A percentile compares a stretch with the other conserved stretches of the same genome.
These are phyloP conservation scores for Emydomyces testavorans DNA, from an alignment of 2,329 filamentous ascomycete species.

Conservation along the genomic window DNA sequence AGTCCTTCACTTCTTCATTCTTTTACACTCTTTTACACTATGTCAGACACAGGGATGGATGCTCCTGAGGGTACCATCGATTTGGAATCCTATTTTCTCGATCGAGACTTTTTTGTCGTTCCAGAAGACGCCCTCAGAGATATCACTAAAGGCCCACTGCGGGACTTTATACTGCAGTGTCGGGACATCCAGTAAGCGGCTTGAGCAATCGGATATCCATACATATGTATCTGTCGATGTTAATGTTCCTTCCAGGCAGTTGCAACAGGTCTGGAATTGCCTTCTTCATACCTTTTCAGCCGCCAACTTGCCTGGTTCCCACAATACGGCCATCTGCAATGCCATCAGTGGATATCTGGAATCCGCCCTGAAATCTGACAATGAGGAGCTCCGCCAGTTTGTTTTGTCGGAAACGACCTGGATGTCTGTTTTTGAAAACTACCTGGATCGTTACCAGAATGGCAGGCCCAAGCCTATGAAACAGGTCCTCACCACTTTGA, in stretches of 20 bases:
- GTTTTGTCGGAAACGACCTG: constrained; percentile 28
- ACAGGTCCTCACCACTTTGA: constrained; percentile 34
- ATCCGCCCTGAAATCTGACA: constrained; percentile 25
- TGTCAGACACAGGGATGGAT: neutral
- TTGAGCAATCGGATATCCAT: neutral
- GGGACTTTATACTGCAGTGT: constrained; percentile 9
- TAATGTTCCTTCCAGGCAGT: constrained; percentile 7
- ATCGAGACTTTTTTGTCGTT: constrained; percentile 2
- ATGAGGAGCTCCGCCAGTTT: constrained; percentile 25
- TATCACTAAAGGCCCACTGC: constrained; percentile 14
- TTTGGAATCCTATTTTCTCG: neutral
- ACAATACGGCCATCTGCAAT: constrained; percentile 36
- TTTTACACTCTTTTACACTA: neutral
- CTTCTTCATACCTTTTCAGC: constrained; percentile 33
- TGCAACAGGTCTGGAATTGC: constrained; percentile 30
- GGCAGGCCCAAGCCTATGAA: constrained; percentile 36
- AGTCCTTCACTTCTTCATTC: neutral
- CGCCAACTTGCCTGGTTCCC: constrained; percentile 28
- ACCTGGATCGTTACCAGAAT: constrained; percentile 33
- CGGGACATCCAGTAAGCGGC: constrained; percentile 12
- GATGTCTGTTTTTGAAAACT: constrained; percentile 32
- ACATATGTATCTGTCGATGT: neutral
- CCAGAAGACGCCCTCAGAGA: constrained; percentile 9
- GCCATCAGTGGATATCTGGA: constrained; percentile 36
- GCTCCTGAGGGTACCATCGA: neutral